Percentiles rank a stretch among this genome's conserved stretches.
Evolutionary conservation across 75 land plant species (phyloP).

Genomic region (Sequoia sempervirens): DNA sequence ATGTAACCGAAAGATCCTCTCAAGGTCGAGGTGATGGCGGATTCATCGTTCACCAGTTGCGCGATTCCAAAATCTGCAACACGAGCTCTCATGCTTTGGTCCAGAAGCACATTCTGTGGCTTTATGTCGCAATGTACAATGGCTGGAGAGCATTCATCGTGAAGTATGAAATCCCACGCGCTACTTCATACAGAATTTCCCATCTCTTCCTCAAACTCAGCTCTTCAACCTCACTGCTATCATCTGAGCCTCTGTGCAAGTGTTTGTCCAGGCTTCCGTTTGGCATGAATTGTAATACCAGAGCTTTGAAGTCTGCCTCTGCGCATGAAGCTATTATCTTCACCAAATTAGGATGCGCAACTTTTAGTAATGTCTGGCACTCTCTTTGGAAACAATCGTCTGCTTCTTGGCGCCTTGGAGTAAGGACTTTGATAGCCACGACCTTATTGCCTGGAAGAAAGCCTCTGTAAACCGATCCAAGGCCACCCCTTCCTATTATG

Average conservation of each 20-base stretch:
- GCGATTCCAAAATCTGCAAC: no score
- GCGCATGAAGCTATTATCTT: conserved; percentile 6
- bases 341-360: conserved; percentile 15
- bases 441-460: conserved; percentile 12
- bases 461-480: conserved; percentile 40
- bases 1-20: no score
- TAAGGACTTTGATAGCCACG: conserved; percentile 40
- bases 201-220: conserved; percentile 17
- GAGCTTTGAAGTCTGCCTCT: conserved; percentile 5
- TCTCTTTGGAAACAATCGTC: conserved; percentile 2
- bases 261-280: conserved; percentile 24
- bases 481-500: conserved; percentile 40
- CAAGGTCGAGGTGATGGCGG: no score
- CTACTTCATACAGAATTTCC: conserved; percentile 8
- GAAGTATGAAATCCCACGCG: neutral
- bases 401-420: neutral
- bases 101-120: no score
- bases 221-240: neutral
- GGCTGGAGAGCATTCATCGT: no score
- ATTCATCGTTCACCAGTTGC: no score
- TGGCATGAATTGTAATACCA: conserved; percentile 32
- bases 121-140: no score
- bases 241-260: conserved; percentile 1
- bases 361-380: conserved; percentile 9
- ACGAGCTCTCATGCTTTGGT: no score